These are phyloP conservation scores for Hypericum perforatum DNA, from an alignment of 345 rosid genomes.

Conservation along the genomic window DNA sequence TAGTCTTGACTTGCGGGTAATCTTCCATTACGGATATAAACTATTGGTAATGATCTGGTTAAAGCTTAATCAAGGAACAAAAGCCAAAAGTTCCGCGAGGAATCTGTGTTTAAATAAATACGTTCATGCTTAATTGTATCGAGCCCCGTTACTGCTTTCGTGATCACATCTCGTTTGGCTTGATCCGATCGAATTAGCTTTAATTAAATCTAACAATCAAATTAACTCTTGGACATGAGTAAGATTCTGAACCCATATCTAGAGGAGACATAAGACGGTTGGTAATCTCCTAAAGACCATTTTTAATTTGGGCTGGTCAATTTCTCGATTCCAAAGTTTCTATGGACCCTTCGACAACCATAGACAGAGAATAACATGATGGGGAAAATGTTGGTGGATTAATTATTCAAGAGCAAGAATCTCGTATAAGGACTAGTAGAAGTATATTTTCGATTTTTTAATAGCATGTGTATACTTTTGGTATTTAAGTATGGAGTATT, in stretches of 20 bases:
- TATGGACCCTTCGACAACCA: slow-evolving; percentile 23
- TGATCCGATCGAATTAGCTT: slow-evolving; percentile 18
- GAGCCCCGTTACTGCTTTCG: slow-evolving; percentile 16
- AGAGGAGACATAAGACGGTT: slow-evolving; percentile 4
- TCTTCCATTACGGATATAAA: slow-evolving; percentile 28
- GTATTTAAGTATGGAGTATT: no score
- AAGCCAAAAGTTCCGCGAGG: slow-evolving; percentile 43
- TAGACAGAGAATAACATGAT: slow-evolving; percentile 25
- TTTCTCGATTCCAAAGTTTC: slow-evolving; percentile 24
- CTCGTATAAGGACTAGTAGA: background rate
- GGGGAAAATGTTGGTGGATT: slow-evolving; percentile 19
- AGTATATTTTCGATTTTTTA: no score
- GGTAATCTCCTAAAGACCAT: slow-evolving; percentile 13
- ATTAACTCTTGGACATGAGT: slow-evolving; percentile 8
- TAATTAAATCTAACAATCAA: background rate
- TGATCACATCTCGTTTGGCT: slow-evolving; percentile 8
- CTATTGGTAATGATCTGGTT: slow-evolving; percentile 3
- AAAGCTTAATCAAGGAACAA: slow-evolving; percentile 20
- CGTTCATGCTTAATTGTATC: slow-evolving; percentile 1
- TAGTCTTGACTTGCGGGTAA: background rate
- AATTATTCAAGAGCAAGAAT: slow-evolving; percentile 21
- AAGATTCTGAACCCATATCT: slow-evolving; percentile 22
- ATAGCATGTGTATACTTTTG: no score
- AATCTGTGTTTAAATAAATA: slow-evolving; percentile 28
- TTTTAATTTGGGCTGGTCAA: slow-evolving; percentile 5